These are phyloP conservation scores for Zygoascus ofunaensis DNA, from an alignment of 805 yeast species.

Conservation along the genomic window DNA sequence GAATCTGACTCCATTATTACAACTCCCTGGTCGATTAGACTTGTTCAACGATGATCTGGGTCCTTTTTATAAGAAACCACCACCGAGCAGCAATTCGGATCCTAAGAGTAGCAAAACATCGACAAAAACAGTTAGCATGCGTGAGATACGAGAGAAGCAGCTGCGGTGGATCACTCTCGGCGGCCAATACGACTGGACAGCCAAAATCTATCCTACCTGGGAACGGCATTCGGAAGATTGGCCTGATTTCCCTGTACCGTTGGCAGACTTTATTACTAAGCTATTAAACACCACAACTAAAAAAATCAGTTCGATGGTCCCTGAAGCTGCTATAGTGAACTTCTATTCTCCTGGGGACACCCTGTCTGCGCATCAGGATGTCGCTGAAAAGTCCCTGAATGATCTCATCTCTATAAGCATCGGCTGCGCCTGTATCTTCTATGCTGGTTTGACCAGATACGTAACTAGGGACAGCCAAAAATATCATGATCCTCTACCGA, in stretches of 20 bases:
- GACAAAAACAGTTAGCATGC: slow-evolving; percentile 13
- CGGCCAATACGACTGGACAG: slow-evolving; percentile 39
- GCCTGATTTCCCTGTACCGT: slow-evolving; percentile 26
- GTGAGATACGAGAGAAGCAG: slow-evolving; percentile 19
- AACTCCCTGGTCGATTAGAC: slow-evolving; percentile 25
- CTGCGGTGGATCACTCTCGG: slow-evolving; percentile 41
- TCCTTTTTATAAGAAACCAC: slow-evolving; percentile 22
- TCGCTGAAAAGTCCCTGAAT: slow-evolving; percentile 30
- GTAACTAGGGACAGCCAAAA: slow-evolving; percentile 1
- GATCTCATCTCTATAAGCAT: slow-evolving; percentile 33
- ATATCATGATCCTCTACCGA: slow-evolving; percentile 24
- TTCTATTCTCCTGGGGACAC: slow-evolving; percentile 37
- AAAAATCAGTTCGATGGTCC: slow-evolving; percentile 11
- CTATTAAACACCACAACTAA: slow-evolving; percentile 14
- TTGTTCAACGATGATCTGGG: slow-evolving; percentile 18
- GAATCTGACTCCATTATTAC: slow-evolving; percentile 30
- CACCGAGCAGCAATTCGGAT: too few relatives aligned
- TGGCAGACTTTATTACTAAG: slow-evolving; percentile 17
- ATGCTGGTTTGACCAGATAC: slow-evolving; percentile 20
- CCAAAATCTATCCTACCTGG: slow-evolving; percentile 34
- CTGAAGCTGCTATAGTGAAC: slow-evolving; percentile 37
- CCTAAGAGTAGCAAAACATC: slow-evolving; percentile 1
- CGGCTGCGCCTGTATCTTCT: slow-evolving; percentile 35
- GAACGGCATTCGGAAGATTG: slow-evolving; percentile 24
- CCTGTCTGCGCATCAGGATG: slow-evolving; percentile 36